A percentile compares a stretch with the other conserved stretches of the same genome.
These are phyloP conservation scores for Candida awuae DNA, from an alignment of 805 yeast genomes.

Conservation along the genomic window DNA sequence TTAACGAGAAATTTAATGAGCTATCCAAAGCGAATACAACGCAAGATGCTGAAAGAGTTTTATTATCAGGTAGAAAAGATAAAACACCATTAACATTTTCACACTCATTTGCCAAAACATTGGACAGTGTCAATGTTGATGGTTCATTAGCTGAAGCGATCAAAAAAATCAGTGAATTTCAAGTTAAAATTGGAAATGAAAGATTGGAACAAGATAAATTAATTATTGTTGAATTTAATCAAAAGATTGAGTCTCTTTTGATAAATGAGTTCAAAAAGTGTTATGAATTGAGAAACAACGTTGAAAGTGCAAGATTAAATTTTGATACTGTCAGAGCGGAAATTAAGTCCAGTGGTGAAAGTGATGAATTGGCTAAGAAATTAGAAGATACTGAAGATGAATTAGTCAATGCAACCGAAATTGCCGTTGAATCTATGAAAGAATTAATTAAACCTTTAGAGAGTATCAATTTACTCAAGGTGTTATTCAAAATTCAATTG, in stretches of 20 bases:
- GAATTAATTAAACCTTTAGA: slow-evolving; percentile 61
- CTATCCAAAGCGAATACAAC: slow-evolving; percentile 58
- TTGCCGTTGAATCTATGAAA: slow-evolving; percentile 75
- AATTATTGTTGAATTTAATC: slow-evolving; percentile 52
- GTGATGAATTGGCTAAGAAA: slow-evolving; percentile 38
- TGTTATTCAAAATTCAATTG: slow-evolving; percentile 63
- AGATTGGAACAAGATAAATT: slow-evolving; percentile 63
- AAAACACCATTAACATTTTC: slow-evolving; percentile 61
- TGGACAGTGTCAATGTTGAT: slow-evolving; percentile 19
- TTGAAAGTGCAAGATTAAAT: slow-evolving; percentile 59
- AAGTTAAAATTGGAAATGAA: slow-evolving; percentile 56
- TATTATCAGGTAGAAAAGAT: slow-evolving; percentile 30
- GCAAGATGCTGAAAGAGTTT: slow-evolving; percentile 55
- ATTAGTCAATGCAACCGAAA: slow-evolving; percentile 67
- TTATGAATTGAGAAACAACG: slow-evolving; percentile 53
- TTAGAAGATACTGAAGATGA: slow-evolving; percentile 64
- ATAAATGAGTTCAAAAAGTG: slow-evolving; percentile 55
- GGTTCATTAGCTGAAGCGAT: slow-evolving; percentile 28
- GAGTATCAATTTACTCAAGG: slow-evolving; percentile 51
- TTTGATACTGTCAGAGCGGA: slow-evolving; percentile 66
- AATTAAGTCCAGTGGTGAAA: slow-evolving; percentile 33
- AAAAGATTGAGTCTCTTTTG: slow-evolving; percentile 43
- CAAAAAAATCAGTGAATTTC: slow-evolving; percentile 45
- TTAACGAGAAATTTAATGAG: slow-evolving; percentile 49
- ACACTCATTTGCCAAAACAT: slow-evolving; percentile 57